These are phyloP conservation scores for Coccomyxa sp. DNA, from an alignment of 139 green algal genomes.

Conservation along the genomic window DNA sequence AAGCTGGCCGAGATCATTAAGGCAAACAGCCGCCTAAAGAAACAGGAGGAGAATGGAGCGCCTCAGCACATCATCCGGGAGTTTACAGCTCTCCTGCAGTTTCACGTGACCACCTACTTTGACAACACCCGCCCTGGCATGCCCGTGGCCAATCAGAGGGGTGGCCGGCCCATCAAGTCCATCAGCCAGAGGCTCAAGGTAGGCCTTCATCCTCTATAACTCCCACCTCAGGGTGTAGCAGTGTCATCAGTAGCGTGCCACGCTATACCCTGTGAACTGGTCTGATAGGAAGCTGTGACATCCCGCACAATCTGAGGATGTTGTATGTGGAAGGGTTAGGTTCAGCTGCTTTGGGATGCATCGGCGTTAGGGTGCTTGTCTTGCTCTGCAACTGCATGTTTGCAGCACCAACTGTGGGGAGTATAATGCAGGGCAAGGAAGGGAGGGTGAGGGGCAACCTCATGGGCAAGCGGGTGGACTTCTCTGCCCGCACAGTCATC, in stretches of 20 bases:
- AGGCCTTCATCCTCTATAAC: neutral
- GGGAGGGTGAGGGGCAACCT: slow-evolving; percentile 97
- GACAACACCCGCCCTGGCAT: slow-evolving; percentile 93
- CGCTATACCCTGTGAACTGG: no score
- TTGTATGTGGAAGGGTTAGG: no score
- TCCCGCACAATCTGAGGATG: no score
- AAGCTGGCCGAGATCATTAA: slow-evolving; percentile 96
- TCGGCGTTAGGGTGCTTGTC: no score
- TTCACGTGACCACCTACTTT: slow-evolving; percentile 80
- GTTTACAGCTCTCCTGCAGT: slow-evolving; percentile 74
- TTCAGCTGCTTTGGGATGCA: no score
- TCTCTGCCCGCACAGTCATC: slow-evolving; percentile 97
- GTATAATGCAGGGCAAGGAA: slow-evolving; percentile 61
- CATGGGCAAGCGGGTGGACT: slow-evolving; percentile 99
- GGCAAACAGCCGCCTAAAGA: slow-evolving; percentile 82
- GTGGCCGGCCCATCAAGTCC: slow-evolving; percentile 89
- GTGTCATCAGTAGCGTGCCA: no score
- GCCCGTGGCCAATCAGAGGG: slow-evolving; percentile 55
- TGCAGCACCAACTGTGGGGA: no score
- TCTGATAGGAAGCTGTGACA: no score
- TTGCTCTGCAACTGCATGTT: no score
- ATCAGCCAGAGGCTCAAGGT: slow-evolving; percentile 89
- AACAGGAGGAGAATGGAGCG: slow-evolving; percentile 82
- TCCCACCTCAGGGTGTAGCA: no score
- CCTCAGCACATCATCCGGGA: slow-evolving; percentile 88